Conservation (phyloP, 2,329 filamentous ascomycete genomes). For the Nemania diffusa region DNA sequence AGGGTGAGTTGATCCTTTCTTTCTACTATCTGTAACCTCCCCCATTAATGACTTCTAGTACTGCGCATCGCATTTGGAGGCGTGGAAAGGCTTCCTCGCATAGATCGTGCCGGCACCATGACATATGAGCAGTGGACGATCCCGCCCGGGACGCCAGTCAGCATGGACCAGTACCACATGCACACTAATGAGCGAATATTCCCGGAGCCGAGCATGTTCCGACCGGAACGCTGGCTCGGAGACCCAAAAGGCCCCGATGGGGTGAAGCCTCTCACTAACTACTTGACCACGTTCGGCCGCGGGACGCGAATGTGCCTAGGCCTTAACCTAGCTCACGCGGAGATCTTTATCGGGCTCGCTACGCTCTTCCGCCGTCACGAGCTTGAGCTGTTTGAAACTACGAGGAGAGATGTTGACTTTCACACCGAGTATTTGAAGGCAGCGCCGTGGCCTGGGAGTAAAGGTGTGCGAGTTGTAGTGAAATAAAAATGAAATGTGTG, state of each 20-base stretch:
- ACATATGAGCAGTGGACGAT: constrained; percentile 34
- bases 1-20: not conserved
- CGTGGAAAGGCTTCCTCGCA: constrained; percentile 33
- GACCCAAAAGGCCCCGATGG: constrained; percentile 30
- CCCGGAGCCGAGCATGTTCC: constrained; percentile 30
- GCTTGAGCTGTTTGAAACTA: constrained; percentile 47
- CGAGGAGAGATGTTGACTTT: constrained; percentile 37
- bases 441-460: constrained; percentile 23
- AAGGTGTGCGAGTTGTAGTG: constrained; percentile 30
- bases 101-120: constrained; percentile 22
- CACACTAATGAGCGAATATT: constrained; percentile 37
- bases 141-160: constrained; percentile 30
- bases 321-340: constrained; percentile 47
- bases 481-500: constrained; percentile 9
- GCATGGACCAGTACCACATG: constrained; percentile 40
- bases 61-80: constrained; percentile 33
- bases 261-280: constrained; percentile 30
- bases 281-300: constrained; percentile 48
- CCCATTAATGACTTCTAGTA: constrained; percentile 7
- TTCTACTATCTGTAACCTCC: too few species aligned
- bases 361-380: constrained; percentile 60
- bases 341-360: constrained; percentile 53
- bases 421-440: constrained; percentile 23
- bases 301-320: constrained; percentile 52
- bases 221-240: constrained; percentile 40